Conservation (phyloP, 2,329 filamentous ascomycete species). For the Raffaelea deltoideospora region DNA sequence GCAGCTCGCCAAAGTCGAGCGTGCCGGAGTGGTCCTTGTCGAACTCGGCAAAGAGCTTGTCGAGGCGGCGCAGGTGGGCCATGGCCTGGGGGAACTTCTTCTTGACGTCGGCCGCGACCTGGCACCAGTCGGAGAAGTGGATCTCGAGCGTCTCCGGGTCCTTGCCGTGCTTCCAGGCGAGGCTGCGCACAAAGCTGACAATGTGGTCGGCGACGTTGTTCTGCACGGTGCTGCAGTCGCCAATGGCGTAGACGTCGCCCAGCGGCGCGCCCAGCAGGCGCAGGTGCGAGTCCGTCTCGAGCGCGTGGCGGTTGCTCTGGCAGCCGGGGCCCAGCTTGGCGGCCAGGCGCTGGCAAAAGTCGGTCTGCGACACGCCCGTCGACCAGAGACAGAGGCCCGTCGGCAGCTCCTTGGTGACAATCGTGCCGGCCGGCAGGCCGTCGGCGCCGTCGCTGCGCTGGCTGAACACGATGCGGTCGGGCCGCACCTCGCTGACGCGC, state of each 20-base stretch:
- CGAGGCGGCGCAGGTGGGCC: conserved; percentile 73
- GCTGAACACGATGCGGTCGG: conserved; percentile 76
- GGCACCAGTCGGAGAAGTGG: conserved; percentile 76
- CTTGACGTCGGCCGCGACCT: conserved; percentile 68
- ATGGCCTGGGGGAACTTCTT: conserved; percentile 83
- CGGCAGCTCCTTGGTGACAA: conserved; percentile 81
- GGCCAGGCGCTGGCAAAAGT: conserved; percentile 63
- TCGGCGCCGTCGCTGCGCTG: conserved; percentile 57
- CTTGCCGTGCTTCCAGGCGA: conserved; percentile 83
- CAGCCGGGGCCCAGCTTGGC: conserved; percentile 50
- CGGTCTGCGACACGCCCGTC: conserved; percentile 78
- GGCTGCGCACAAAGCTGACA: conserved; percentile 71
- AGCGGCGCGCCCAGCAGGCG: conserved; percentile 77
- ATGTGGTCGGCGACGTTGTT: conserved; percentile 93
- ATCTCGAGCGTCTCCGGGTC: conserved; percentile 81
- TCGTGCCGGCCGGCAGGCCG: too few species aligned
- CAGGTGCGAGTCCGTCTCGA: conserved; percentile 90
- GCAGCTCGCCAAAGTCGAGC: conserved; percentile 83
- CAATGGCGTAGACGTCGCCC: conserved; percentile 91
- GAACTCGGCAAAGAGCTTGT: conserved; percentile 81
- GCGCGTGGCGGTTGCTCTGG: conserved; percentile 79
- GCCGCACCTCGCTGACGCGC: conserved; percentile 73
- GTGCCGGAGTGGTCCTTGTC: conserved; percentile 89
- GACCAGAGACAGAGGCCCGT: conserved; percentile 98
- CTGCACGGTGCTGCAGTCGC: conserved; percentile 91